Evolutionary conservation across 768 basidiomycete species (phyloP).

Genomic region (Mycena belliarum): DNA sequence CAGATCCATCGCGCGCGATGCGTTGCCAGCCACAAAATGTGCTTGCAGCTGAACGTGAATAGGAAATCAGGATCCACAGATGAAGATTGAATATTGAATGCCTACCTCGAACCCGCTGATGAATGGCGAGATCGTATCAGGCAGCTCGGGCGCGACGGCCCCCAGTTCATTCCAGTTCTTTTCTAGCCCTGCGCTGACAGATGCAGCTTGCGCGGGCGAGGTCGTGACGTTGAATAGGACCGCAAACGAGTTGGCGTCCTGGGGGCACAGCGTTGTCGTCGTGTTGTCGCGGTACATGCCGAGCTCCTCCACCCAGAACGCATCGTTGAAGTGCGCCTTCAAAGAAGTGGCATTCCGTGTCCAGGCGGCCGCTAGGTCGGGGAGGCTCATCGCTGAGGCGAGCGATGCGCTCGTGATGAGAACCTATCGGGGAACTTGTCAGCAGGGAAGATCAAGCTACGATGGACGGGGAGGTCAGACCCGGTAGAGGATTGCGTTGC

Average conservation of each 20-base stretch:
- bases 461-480: conserved; percentile 29
- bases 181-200: conserved; percentile 44
- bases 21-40: conserved; percentile 49
- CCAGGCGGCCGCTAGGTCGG: conserved; percentile 27
- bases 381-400: too few species aligned
- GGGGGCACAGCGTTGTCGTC: conserved; percentile 41
- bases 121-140: conserved; percentile 53
- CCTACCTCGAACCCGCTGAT: conserved; percentile 49
- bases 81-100: background rate
- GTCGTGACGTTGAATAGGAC: conserved; percentile 48
- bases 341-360: conserved; percentile 37
- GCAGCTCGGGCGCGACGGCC: conserved; percentile 48
- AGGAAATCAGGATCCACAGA: background rate
- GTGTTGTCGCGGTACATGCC: conserved; percentile 53
- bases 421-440: too few species aligned
- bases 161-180: conserved; percentile 51
- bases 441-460: too few species aligned
- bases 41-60: conserved; percentile 43
- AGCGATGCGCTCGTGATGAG: too few species aligned
- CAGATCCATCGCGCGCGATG: conserved; percentile 47
- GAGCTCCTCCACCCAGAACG: conserved; percentile 43
- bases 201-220: conserved; percentile 36
- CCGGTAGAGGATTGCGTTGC: conserved; percentile 46
- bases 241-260: conserved; percentile 52
- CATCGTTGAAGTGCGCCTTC: conserved; percentile 41